Conservation (phyloP, 768 basidiomycete species). For the Mycena epipterygia region DNA sequence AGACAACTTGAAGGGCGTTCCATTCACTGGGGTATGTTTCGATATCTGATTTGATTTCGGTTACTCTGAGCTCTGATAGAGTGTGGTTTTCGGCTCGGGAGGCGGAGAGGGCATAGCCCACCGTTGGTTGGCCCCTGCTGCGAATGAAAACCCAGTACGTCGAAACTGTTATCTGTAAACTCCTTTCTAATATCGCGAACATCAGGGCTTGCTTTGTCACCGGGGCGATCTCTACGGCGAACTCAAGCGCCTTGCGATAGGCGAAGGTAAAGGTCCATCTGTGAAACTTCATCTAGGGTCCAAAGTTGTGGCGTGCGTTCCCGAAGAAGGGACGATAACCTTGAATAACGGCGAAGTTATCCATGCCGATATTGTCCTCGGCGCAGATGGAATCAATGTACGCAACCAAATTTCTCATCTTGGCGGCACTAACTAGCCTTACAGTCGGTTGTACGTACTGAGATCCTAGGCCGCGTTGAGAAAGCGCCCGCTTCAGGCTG, state of each 20-base stretch:
- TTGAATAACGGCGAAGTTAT: conserved; percentile 52
- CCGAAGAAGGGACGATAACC: conserved; percentile 41
- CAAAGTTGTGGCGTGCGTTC: conserved; percentile 16
- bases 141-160: neutral
- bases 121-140: neutral
- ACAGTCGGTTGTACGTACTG: neutral
- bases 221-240: conserved; percentile 15
- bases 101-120: neutral
- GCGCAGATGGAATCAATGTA: conserved; percentile 48
- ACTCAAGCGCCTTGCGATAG: no score
- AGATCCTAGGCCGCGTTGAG: neutral
- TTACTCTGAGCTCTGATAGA: no score
- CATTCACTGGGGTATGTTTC: no score
- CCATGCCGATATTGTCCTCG: conserved; percentile 50
- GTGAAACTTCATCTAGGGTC: conserved; percentile 1
- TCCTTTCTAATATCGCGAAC: neutral
- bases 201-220: conserved; percentile 15
- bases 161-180: neutral
- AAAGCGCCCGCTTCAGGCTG: neutral
- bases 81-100: no score
- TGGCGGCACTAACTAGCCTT: neutral
- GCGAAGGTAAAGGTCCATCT: neutral
- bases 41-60: no score
- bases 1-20: no score
- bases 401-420: neutral